Conservation (phyloP, 495 filamentous ascomycete species). For the Penicillium lividum region DNA sequence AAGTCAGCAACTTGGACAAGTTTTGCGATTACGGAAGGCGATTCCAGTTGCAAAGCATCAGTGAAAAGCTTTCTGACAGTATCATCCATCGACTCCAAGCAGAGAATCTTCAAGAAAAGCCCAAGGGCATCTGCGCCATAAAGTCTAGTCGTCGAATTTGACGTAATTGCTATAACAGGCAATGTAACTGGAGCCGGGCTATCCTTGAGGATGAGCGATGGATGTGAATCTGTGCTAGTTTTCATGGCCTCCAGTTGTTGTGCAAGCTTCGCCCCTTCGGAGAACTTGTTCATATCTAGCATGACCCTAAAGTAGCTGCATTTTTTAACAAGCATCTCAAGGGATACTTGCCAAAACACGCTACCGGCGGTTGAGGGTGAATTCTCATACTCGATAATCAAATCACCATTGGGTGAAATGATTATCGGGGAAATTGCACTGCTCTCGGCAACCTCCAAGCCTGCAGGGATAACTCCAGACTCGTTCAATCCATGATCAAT, state of each 20-base stretch:
- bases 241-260: conserved; percentile 17
- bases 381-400: conserved; percentile 38
- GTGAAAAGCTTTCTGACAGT: conserved; percentile 24
- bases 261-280: conserved; percentile 42
- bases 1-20: conserved; percentile 40
- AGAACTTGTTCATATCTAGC: conserved; percentile 50
- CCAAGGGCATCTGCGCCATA: conserved; percentile 40
- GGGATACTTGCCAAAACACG: conserved; percentile 39
- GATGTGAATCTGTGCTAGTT: neutral
- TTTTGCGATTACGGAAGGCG: conserved; percentile 34
- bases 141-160: conserved; percentile 20
- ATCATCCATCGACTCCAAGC: conserved; percentile 27
- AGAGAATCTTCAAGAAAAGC: conserved; percentile 40
- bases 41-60: conserved; percentile 27
- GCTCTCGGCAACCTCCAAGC: neutral
- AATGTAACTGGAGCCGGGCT: conserved; percentile 10
- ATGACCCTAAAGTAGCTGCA: conserved; percentile 50
- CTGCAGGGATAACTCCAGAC: neutral
- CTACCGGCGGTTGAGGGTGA: conserved; percentile 12
- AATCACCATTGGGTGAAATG: conserved; percentile 34
- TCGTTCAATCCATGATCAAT: neutral
- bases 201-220: neutral
- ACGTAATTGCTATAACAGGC: conserved; percentile 34
- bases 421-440: conserved; percentile 13
- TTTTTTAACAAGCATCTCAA: conserved; percentile 29